Evolutionary conservation across 305 asterid species (phyloP), one percentile per base, ranked within the genome.

Genomic region (Andrographis paniculata): DNA sequence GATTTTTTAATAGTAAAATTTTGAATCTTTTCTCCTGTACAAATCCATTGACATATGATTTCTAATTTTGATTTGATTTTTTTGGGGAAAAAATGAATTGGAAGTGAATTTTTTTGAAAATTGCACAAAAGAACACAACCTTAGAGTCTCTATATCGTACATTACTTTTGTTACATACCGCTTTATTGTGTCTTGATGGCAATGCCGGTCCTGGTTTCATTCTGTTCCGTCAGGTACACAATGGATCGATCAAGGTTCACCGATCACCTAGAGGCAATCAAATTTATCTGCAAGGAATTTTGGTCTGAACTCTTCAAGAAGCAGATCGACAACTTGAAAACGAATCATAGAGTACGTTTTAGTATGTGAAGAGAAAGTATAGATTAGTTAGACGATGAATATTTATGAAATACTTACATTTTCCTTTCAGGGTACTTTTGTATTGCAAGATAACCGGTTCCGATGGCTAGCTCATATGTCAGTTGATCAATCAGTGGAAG

Each of bases 241-340:
- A 81, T 84, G 95, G 95, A 91, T 60, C 70, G 80, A 19, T 96
- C 95, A 49, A 82, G 99, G 72, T 92, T 92, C 74, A 77, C 79
- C 12, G 95, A 92, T 60, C 88, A 92, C 72, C 73, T 92, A 54
- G 99, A 92, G 64, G 99, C 96, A 13, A 87, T 92, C 69, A 92
- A 92, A 72, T 92, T 84, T 62, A 81, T 92, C 52, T 92, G 99
- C 88, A 92, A 92, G 71, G 99, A 92, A 77, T 92, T 92, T 52
- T 92, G 99, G 96, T 84, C 94, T 45, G 96, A 92, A 67, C 88
- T 92, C 70, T 92, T 92, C 79, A 92, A 87, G 84, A 92, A 92
- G 74, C 96, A 92, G 80, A 87, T 92, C 28, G 99, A 92, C 63
- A 92, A 92, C 77, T 73, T 92, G 43, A 92, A 84, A 86, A 92